Percentiles rank a stretch among this genome's conserved stretches.
Evolutionary conservation across 768 basidiomycete genomes (phyloP).

Genomic region (Favolaschia claudopus): DNA sequence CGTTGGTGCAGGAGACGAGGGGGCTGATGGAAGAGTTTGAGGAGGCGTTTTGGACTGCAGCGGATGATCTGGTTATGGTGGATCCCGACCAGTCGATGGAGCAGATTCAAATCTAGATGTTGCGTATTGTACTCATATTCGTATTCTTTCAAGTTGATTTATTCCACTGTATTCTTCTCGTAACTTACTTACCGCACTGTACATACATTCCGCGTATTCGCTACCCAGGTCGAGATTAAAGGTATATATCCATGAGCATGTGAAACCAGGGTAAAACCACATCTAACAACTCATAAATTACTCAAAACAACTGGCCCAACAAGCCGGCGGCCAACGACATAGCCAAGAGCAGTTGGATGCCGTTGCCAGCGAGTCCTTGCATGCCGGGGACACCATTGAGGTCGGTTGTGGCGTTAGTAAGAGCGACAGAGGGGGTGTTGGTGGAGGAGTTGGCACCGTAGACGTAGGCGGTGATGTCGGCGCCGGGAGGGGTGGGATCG

Average conservation of each 20-base stretch:
- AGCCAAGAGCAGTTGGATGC: conserved; percentile 14
- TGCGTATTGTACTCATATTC: no score
- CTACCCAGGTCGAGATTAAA: no score
- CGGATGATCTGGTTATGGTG: conserved; percentile 40
- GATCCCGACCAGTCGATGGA: conserved; percentile 30
- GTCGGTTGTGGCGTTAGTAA: conserved; percentile 65
- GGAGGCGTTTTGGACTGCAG: conserved; percentile 36
- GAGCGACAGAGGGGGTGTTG: conserved; percentile 59
- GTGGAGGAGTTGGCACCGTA: conserved; percentile 64
- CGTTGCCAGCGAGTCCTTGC: conserved; percentile 9
- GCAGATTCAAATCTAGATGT: conserved; percentile 1
- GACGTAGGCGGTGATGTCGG: conserved; percentile 67
- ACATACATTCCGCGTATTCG: no score
- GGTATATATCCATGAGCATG: no score
- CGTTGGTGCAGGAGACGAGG: conserved; percentile 61
- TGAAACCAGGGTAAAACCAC: conserved; percentile 28
- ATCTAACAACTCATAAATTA: background rate
- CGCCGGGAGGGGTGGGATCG: conserved; percentile 50
- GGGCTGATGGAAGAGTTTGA: conserved; percentile 69
- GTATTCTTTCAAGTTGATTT: no score
- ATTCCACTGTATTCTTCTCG: no score
- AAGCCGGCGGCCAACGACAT: conserved; percentile 21
- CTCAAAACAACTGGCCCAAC: conserved; percentile 22
- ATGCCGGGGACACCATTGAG: conserved; percentile 52
- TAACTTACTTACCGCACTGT: no score